phyloP scores from a whole-genome alignment of 768 basidiomycete species.

The Clavulina sp. region DNA sequence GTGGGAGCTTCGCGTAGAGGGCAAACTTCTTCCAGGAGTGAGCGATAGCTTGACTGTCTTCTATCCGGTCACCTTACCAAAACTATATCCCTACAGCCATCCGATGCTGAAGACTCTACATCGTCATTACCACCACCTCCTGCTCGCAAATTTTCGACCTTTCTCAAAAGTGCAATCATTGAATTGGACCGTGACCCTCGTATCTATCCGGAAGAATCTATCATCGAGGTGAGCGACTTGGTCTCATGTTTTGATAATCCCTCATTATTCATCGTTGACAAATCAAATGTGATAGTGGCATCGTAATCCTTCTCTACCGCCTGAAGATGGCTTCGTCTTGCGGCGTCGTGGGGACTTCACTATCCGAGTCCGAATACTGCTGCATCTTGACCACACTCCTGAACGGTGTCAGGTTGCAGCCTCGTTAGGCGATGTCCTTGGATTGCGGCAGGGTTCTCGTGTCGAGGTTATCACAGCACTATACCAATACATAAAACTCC shows the following conservation, averaged over 20 bases:
- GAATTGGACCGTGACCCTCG: slow-evolving; percentile 76
- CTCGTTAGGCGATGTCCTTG: slow-evolving; percentile 49
- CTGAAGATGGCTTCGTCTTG: slow-evolving; percentile 75
- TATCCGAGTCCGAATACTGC: slow-evolving; percentile 63
- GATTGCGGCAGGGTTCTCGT: slow-evolving; percentile 71
- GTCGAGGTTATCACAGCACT: slow-evolving; percentile 63
- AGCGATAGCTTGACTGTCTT: not conserved
- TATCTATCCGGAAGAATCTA: slow-evolving; percentile 68
- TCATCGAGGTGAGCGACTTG: slow-evolving; percentile 59
- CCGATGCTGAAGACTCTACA: slow-evolving; percentile 14
- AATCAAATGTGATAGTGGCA: slow-evolving; percentile 21
- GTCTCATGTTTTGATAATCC: not conserved
- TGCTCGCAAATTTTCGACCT: slow-evolving; percentile 65
- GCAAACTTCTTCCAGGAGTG: slow-evolving; percentile 41
- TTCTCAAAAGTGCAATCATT: slow-evolving; percentile 68
- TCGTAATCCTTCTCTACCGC: slow-evolving; percentile 22
- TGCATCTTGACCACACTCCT: slow-evolving; percentile 74
- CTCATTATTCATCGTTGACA: slow-evolving; percentile 27
- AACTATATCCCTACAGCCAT: slow-evolving; percentile 3
- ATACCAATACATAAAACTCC: slow-evolving; percentile 84
- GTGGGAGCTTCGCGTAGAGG: slow-evolving; percentile 78
- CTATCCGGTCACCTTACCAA: slow-evolving; percentile 12
- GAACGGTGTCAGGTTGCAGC: slow-evolving; percentile 68
- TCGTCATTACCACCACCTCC: slow-evolving; percentile 20
- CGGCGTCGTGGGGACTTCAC: slow-evolving; percentile 62